Base-by-base conservation (phyloP, 495 filamentous ascomycete species). In the Aspergillus avenaceus region DNA sequence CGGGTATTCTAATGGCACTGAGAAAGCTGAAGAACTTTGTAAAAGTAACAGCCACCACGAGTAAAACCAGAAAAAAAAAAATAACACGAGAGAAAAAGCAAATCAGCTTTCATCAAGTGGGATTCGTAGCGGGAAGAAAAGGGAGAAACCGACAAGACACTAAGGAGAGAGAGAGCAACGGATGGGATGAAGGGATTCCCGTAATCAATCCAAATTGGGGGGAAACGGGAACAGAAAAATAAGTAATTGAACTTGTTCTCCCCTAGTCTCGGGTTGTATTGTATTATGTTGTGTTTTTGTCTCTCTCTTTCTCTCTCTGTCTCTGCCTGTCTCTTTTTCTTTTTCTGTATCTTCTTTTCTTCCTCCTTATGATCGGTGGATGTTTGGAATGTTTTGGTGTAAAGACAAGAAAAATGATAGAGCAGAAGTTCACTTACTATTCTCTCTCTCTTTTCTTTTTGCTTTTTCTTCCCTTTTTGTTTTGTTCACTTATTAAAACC, bases 171-270 rank as follows among this genome's bases (percentile, higher is more conserved):
- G 36, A n/a, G n/a, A n/a, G n/a, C n/a, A n/a, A n/a, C 26, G 47
- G 42, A 53, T 46, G 32, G 32, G 47, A 55, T 46, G 50, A 54
- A 45, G 42, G 49, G 42, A 59, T 44, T 55, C 47, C 47, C 34
- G 51, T 48, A 54, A 38, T 45, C 32, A n/a, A 50, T 47, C 21
- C 44, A 49, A 45, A 42, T 53, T 50, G 46, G 46, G 50, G 53
- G 28, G 48, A 34, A 36, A 41, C 26, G 54, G 45, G 49, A 29
- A 45, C 49, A 52, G 51, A 54, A 52, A 49, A 53, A 48, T 38
- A 44, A 41, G 37, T 48, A 52, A 59, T 41, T 45, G 38, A 44
- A 29, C 22, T n/a, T 26, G 28, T n/a, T 26, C 52, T 36, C 45
- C 49, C 54, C 48, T 52, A 50, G 41, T 49, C 29, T 8, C n/a